phyloP scores from a whole-genome alignment of 2,329 filamentous ascomycete species.

The Purpureocillium lavendulum region DNA sequence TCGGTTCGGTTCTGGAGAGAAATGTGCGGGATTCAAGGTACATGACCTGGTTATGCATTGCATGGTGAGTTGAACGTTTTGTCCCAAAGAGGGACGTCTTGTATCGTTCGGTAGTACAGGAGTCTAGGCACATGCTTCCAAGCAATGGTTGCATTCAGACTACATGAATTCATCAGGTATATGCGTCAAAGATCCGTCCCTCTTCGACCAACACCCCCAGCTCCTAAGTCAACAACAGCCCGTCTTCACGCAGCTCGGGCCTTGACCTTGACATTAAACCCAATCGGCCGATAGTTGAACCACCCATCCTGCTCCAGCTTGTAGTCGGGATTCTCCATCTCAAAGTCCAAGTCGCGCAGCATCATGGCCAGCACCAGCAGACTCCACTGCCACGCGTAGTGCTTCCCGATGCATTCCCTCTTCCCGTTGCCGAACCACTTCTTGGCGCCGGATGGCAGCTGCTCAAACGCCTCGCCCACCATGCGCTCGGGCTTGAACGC shows the following conservation, averaged over 20 bases:
- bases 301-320: conserved; percentile 37
- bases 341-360: conserved; percentile 37
- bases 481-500: conserved; percentile 40
- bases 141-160: no score
- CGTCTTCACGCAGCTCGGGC: conserved; percentile 15
- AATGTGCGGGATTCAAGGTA: no score
- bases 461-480: conserved; percentile 34
- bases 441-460: conserved; percentile 34
- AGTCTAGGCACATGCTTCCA: no score
- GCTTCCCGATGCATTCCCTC: conserved; percentile 41
- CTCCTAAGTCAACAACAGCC: no score
- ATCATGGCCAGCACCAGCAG: conserved; percentile 32
- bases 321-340: conserved; percentile 29
- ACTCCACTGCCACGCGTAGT: conserved; percentile 39
- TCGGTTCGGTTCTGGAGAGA: no score
- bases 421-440: conserved; percentile 45
- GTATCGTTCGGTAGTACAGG: no score
- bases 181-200: no score
- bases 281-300: conserved; percentile 43
- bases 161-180: no score
- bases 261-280: conserved; percentile 34
- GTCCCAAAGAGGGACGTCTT: no score
- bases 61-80: no score
- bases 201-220: no score
- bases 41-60: no score